Evolutionary conservation across 2,329 filamentous ascomycete genomes (phyloP).

Genomic region (Aspergillus ochraceus): DNA sequence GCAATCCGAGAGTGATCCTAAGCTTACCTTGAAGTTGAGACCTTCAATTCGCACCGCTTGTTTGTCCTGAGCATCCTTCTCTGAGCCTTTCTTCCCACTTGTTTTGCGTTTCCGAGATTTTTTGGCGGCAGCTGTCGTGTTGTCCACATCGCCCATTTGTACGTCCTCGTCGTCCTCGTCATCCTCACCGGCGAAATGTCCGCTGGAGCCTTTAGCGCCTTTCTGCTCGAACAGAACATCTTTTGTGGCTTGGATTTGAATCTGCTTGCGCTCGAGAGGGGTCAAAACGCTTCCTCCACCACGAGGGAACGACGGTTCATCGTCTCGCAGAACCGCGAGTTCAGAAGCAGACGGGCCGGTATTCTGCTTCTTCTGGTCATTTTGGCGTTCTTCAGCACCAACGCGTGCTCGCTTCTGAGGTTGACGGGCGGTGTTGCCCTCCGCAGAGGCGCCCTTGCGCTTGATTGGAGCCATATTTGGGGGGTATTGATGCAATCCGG

Average conservation of each 20-base stretch:
- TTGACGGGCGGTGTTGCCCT: constrained; percentile 36
- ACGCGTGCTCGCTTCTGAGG: constrained; percentile 44
- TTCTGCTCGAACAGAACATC: constrained; percentile 89
- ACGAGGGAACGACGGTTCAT: constrained; percentile 88
- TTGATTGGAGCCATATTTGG: constrained; percentile 46
- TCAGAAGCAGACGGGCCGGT: constrained; percentile 29
- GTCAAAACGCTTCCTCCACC: constrained; percentile 89
- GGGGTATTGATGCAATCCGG: constrained; percentile 23
- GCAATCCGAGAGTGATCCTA: not conserved
- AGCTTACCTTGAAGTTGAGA: constrained; percentile 79
- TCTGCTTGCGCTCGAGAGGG: constrained; percentile 93
- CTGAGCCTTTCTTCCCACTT: constrained; percentile 53
- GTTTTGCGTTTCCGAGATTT: constrained; percentile 41
- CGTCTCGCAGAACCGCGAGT: constrained; percentile 60
- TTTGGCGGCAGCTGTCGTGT: constrained; percentile 36
- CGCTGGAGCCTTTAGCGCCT: constrained; percentile 53
- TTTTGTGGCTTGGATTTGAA: constrained; percentile 86
- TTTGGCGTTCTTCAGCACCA: constrained; percentile 34
- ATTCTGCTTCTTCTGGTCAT: constrained; percentile 36
- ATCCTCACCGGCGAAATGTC: constrained; percentile 56
- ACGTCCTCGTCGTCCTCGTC: constrained; percentile 57
- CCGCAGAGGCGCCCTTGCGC: constrained; percentile 44
- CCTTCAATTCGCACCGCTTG: constrained; percentile 73
- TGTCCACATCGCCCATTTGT: constrained; percentile 51
- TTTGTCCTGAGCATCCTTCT: constrained; percentile 50